A percentile compares a stretch with the other conserved stretches of the same genome.
phyloP scores from a whole-genome alignment of 1,284 basidiomycete species.

The Volvariella surrecta region DNA sequence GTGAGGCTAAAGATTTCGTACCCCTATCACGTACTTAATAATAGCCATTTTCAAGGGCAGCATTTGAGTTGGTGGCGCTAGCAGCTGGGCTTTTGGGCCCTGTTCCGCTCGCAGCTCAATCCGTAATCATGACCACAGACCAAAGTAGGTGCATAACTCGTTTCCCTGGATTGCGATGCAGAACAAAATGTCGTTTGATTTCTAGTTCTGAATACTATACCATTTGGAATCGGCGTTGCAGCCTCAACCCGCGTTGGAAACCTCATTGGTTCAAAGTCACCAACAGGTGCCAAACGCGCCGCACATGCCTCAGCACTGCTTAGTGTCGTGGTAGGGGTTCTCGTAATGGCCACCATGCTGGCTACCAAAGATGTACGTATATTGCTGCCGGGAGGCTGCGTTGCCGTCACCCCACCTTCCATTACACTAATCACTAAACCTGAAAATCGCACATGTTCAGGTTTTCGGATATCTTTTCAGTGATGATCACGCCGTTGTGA shows the following conservation, averaged over 20 bases:
- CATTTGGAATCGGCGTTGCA: slow-evolving; percentile 65
- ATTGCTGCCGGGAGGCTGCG: too few species aligned
- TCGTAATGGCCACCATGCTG: slow-evolving; percentile 56
- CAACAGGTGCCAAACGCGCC: slow-evolving; percentile 45
- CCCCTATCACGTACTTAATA: slow-evolving; percentile 3
- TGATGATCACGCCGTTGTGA: slow-evolving; percentile 51
- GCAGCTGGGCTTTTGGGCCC: slow-evolving; percentile 64
- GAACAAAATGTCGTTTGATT: not conserved
- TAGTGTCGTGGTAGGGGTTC: slow-evolving; percentile 48
- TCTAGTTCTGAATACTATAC: slow-evolving; percentile 58
- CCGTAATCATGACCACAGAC: slow-evolving; percentile 78
- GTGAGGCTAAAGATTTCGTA: slow-evolving; percentile 26
- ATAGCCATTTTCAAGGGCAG: slow-evolving; percentile 42
- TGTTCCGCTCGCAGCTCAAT: slow-evolving; percentile 64
- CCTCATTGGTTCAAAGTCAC: slow-evolving; percentile 52
- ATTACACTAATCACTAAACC: not conserved
- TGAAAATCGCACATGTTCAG: slow-evolving; percentile 19
- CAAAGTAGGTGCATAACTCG: slow-evolving; percentile 39
- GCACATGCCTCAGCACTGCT: slow-evolving; percentile 57
- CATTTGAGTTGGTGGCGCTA: slow-evolving; percentile 73
- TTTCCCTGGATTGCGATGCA: slow-evolving; percentile 1
- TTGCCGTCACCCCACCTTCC: slow-evolving; percentile 9
- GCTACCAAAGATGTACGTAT: slow-evolving; percentile 43
- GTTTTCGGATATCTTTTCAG: slow-evolving; percentile 65
- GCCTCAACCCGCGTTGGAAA: slow-evolving; percentile 70